These are phyloP conservation scores for Xylariaceae sp. DNA, from an alignment of 2,329 filamentous ascomycete species.

Conservation along the genomic window DNA sequence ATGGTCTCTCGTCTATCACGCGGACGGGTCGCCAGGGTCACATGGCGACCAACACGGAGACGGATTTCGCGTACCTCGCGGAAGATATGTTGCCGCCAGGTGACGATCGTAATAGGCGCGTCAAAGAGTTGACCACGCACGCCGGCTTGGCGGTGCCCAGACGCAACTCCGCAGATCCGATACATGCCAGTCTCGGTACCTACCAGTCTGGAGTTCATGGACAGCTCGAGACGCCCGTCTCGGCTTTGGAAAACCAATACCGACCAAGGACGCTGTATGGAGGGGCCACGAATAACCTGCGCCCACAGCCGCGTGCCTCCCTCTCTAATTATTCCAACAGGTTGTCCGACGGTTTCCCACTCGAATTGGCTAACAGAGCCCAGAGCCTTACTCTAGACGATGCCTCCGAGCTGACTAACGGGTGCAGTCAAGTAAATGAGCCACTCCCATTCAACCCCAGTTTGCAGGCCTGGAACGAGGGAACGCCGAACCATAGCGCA, in stretches of 20 bases:
- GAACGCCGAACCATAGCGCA: constrained; percentile 20
- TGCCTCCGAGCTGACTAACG: constrained; percentile 16
- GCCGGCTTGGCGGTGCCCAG: constrained; percentile 14
- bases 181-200: constrained; percentile 11
- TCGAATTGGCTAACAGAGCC: no score
- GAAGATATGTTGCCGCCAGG: no score
- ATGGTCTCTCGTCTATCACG: constrained; percentile 41
- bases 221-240: constrained; percentile 18
- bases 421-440: constrained; percentile 24
- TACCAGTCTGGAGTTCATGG: constrained; percentile 18
- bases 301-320: no score
- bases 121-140: no score
- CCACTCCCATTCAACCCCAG: constrained; percentile 44
- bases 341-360: no score
- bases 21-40: no score
- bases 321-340: constrained; percentile 15
- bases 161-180: constrained; percentile 26
- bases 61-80: no score
- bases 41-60: no score
- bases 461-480: constrained; percentile 41
- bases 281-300: no score
- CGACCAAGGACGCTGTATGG: constrained; percentile 14
- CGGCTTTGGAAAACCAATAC: constrained; percentile 15
- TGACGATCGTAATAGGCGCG: no score
- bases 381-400: constrained; percentile 34